These are phyloP conservation scores for Naganishia cerealis DNA, from an alignment of 1,284 basidiomycete species.

Conservation along the genomic window DNA sequence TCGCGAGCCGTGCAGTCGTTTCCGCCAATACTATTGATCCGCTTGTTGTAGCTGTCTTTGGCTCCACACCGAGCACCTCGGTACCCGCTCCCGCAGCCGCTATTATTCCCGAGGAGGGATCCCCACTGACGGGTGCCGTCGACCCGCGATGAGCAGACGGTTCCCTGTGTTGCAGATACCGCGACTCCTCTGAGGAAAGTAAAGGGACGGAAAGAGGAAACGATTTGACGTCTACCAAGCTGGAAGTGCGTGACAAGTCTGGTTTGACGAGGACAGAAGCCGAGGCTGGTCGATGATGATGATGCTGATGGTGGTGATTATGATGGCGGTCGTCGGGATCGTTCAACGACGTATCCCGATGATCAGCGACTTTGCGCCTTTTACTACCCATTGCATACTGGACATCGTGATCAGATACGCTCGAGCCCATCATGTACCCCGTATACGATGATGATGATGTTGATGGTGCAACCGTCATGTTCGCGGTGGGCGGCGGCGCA, in stretches of 20 bases:
- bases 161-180: neutral
- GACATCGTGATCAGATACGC: neutral
- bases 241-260: slow-evolving; percentile 4
- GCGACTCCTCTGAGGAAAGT: neutral
- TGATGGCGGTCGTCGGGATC: neutral
- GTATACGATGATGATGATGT: neutral
- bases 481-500: neutral
- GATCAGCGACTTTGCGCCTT: slow-evolving; percentile 1
- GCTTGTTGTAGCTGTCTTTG: no score
- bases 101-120: neutral
- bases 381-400: slow-evolving; percentile 8
- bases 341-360: neutral
- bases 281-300: neutral
- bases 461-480: neutral
- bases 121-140: neutral
- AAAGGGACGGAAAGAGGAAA: neutral
- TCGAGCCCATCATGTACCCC: slow-evolving; percentile 1
- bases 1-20: slow-evolving; percentile 29
- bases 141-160: neutral
- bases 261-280: slow-evolving; percentile 6
- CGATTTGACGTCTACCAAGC: neutral
- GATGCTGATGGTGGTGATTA: neutral
- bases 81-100: no score
- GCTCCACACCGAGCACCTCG: neutral
- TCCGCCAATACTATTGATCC: slow-evolving; percentile 23